Percentiles rank a stretch among this genome's conserved stretches.
These are phyloP conservation scores for Schrenkiella parvula DNA, from an alignment of 345 rosid species.

Conservation along the genomic window DNA sequence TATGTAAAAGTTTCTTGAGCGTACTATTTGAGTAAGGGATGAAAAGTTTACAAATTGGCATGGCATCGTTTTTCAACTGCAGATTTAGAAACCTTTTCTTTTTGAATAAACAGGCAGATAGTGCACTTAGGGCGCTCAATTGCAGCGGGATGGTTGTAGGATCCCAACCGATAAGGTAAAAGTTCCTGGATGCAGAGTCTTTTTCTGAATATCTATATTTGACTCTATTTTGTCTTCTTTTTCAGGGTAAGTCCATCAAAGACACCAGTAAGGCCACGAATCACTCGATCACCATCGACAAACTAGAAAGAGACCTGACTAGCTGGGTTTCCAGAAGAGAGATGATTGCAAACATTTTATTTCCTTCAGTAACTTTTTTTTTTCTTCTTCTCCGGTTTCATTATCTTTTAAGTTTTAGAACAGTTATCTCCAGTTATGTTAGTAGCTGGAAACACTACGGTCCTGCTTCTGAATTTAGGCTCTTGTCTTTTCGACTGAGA, in stretches of 20 bases:
- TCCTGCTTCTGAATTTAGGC: conserved; percentile 36
- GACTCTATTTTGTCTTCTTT: background rate
- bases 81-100: background rate
- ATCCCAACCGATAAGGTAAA: conserved; percentile 66
- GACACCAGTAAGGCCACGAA: conserved; percentile 81
- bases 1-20: background rate
- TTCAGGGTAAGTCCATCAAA: conserved; percentile 80
- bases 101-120: conserved; percentile 61
- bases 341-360: conserved; percentile 39
- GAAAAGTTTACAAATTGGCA: background rate
- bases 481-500: conserved; percentile 9
- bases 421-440: conserved; percentile 32
- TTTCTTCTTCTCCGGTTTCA: background rate
- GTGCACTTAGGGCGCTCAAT: conserved; percentile 69
- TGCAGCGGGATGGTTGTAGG: conserved; percentile 75
- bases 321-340: conserved; percentile 36
- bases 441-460: conserved; percentile 38
- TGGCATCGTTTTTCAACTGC: background rate
- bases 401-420: conserved; percentile 36
- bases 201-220: background rate
- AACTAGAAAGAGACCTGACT: conserved; percentile 30
- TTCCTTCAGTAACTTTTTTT: conserved; percentile 17
- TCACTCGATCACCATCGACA: conserved; percentile 39
- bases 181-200: background rate
- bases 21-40: background rate